Evolutionary conservation across 805 yeast species (phyloP).

Genomic region (Metschnikowia kunwiensis): DNA sequence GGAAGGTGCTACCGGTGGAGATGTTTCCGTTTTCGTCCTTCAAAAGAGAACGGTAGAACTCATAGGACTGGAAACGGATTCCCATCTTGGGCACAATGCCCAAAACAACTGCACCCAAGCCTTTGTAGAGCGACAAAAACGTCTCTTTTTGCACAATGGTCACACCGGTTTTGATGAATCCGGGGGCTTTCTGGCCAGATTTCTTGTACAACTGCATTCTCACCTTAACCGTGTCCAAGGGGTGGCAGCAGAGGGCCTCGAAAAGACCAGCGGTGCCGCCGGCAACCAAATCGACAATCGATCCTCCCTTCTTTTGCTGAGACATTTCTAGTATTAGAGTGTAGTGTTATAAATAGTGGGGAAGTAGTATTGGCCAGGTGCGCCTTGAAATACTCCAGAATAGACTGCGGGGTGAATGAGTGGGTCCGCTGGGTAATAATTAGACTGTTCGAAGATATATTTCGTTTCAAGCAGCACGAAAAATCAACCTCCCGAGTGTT

Average conservation of each 20-base stretch:
- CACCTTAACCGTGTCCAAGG: slow-evolving; percentile 95
- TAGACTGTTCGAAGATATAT: too few relatives aligned
- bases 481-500: too few relatives aligned
- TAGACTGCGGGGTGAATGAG: not conserved
- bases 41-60: slow-evolving; percentile 72
- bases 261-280: slow-evolving; percentile 98
- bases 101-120: slow-evolving; percentile 93
- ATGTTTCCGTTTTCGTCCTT: slow-evolving; percentile 63
- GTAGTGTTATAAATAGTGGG: too few relatives aligned
- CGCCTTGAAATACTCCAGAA: too few relatives aligned
- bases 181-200: slow-evolving; percentile 74
- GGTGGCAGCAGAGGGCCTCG: slow-evolving; percentile 97
- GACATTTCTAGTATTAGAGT: slow-evolving; percentile 9
- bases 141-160: slow-evolving; percentile 78
- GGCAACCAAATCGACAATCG: slow-evolving; percentile 69
- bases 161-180: slow-evolving; percentile 79
- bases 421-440: too few relatives aligned
- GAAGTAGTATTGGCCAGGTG: too few relatives aligned
- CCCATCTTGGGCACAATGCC: slow-evolving; percentile 99
- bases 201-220: slow-evolving; percentile 90
- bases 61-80: slow-evolving; percentile 91
- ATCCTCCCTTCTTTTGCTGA: slow-evolving; percentile 33
- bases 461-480: too few relatives aligned
- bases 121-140: slow-evolving; percentile 84
- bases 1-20: slow-evolving; percentile 70